Conservation (phyloP, 2,329 filamentous ascomycete species). For the Aspergillus ochraceus region DNA sequence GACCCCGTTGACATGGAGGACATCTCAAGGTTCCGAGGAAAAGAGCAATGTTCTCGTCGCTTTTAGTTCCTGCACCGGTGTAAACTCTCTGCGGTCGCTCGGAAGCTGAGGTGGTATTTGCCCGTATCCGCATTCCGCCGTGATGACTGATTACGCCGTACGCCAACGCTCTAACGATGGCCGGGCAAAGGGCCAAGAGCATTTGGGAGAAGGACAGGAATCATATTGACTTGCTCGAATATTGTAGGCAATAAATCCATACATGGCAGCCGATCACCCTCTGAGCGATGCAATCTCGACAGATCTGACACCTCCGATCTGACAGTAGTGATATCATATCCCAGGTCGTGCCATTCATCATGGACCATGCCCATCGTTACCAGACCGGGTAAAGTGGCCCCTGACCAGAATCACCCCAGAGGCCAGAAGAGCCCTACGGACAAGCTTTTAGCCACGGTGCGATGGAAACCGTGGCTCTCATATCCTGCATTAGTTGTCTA, state of each 20-base stretch:
- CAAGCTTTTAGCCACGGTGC: slow-evolving; percentile 26
- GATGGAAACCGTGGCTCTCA: slow-evolving; percentile 13
- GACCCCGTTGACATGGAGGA: background rate
- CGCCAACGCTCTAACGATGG: no score
- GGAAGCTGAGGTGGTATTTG: background rate
- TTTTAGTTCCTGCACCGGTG: slow-evolving; percentile 15
- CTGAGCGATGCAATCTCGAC: background rate
- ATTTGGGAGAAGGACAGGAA: no score
- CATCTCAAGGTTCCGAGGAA: slow-evolving; percentile 6
- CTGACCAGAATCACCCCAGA: slow-evolving; percentile 13
- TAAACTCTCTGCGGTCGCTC: slow-evolving; percentile 5
- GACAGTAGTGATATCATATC: background rate
- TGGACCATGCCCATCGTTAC: slow-evolving; percentile 15
- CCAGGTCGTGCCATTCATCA: background rate
- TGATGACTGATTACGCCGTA: no score
- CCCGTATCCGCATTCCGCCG: no score
- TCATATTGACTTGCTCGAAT: no score
- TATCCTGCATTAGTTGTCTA: slow-evolving; percentile 16
- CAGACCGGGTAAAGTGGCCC: slow-evolving; percentile 12
- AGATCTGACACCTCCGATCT: background rate
- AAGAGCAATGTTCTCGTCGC: slow-evolving; percentile 6
- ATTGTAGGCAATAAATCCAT: no score
- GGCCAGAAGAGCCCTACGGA: slow-evolving; percentile 18
- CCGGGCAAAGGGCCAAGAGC: no score
- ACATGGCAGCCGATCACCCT: background rate